phyloP scores from a whole-genome alignment of 768 basidiomycete genomes.

The Rubroboletus pulcherrimus region DNA sequence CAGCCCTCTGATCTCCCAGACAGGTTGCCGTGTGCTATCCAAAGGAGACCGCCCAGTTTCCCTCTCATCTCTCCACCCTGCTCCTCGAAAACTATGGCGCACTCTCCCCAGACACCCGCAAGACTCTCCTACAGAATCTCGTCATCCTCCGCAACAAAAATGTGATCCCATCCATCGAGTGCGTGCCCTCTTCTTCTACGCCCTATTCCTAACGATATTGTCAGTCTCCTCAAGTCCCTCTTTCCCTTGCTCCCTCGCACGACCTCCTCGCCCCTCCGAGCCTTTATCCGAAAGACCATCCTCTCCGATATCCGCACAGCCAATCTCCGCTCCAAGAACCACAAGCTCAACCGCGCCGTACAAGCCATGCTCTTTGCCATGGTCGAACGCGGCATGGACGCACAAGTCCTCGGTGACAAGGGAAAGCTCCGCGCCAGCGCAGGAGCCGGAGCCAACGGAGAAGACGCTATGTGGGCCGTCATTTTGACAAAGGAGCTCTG shows the following conservation, averaged over 20 bases:
- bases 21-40: conserved; percentile 73
- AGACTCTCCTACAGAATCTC: conserved; percentile 82
- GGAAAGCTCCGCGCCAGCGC: conserved; percentile 57
- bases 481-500: conserved; percentile 91
- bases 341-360: conserved; percentile 93
- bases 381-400: conserved; percentile 90
- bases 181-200: conserved; percentile 27
- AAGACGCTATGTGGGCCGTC: conserved; percentile 98
- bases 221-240: conserved; percentile 82
- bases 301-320: conserved; percentile 90
- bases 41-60: conserved; percentile 82
- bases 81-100: conserved; percentile 75
- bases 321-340: conserved; percentile 84
- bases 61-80: conserved; percentile 71
- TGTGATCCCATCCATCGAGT: conserved; percentile 92
- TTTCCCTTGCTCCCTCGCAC: conserved; percentile 96
- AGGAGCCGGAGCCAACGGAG: conserved; percentile 46
- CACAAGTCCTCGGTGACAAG: conserved; percentile 78
- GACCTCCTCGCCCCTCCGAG: conserved; percentile 76
- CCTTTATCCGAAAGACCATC: conserved; percentile 89
- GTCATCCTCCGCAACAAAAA: conserved; percentile 92
- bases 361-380: conserved; percentile 95
- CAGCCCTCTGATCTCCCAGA: neutral
- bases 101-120: conserved; percentile 77
- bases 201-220: conserved; percentile 1